These are phyloP conservation scores for Dendrobium nobile DNA, from an alignment of 106 monocot genomes.

Conservation along the genomic window DNA sequence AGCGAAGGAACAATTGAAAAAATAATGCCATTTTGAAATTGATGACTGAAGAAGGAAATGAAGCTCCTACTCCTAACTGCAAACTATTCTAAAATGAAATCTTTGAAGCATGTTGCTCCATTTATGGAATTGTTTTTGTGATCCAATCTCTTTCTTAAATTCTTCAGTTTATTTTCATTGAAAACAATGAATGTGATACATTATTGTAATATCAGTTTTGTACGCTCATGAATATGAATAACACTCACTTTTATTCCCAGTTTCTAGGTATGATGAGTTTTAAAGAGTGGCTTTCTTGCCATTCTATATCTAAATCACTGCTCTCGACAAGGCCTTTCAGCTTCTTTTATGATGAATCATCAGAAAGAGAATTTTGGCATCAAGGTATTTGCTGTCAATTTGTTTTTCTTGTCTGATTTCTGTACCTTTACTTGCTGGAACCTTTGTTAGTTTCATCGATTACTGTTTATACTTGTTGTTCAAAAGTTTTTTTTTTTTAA, in stretches of 20 bases:
- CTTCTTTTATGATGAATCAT: slow-evolving; percentile 47
- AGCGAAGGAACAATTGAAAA: too few species aligned
- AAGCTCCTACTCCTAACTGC: not conserved
- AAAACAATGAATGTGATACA: not conserved
- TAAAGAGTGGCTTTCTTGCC: slow-evolving; percentile 64
- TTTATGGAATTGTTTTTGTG: not conserved
- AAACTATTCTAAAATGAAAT: not conserved
- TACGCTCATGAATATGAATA: not conserved
- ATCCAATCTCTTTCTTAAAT: not conserved
- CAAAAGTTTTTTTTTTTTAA: too few species aligned
- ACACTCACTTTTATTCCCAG: not conserved
- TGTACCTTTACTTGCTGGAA: too few species aligned
- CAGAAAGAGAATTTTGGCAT: slow-evolving; percentile 13
- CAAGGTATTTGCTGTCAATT: slow-evolving; percentile 27
- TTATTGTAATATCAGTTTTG: not conserved
- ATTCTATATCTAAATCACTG: slow-evolving; percentile 44
- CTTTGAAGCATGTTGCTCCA: not conserved
- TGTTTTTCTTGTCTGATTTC: not conserved
- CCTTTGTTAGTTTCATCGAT: too few species aligned
- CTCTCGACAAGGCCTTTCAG: slow-evolving; percentile 71
- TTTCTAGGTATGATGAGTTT: slow-evolving; percentile 42
- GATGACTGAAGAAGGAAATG: not conserved
- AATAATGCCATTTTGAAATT: not conserved
- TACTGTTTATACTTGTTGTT: too few species aligned
- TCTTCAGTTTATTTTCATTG: not conserved